phyloP scores from a whole-genome alignment of 192 early-diverging fungal species.

The Funneliformis mosseae region DNA sequence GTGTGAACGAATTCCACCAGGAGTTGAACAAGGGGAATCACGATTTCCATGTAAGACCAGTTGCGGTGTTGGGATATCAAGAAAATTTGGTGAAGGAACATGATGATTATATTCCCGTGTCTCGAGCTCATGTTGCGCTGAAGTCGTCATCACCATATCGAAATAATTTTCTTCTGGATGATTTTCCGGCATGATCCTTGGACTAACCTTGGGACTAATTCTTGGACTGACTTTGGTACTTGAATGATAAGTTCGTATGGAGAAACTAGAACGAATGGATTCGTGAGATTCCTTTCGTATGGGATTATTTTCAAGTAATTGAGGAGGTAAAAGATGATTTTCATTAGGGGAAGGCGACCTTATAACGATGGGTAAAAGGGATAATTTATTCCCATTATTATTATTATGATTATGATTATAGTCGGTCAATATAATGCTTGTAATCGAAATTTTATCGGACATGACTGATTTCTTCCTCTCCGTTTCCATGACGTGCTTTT shows the following conservation, averaged over 20 bases:
- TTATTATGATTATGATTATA: not conserved
- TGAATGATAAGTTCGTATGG: not conserved
- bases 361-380: constrained; percentile 9
- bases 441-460: not conserved
- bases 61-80: not conserved
- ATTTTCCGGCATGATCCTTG: not conserved
- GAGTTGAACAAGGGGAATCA: not conserved
- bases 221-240: not conserved
- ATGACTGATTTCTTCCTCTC: not conserved
- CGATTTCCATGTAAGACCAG: not conserved
- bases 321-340: not conserved
- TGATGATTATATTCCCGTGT: not conserved
- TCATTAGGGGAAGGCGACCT: constrained; percentile 4
- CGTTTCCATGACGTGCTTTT: not conserved
- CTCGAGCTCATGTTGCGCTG: not conserved
- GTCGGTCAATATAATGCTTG: not conserved
- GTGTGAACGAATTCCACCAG: not conserved
- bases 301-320: not conserved
- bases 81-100: not conserved
- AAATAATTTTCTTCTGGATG: not conserved
- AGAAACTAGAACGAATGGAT: not conserved
- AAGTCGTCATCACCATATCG: not conserved
- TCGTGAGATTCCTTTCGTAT: not conserved
- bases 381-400: not conserved
- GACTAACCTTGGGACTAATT: not conserved